phyloP scores from a whole-genome alignment of 225 moss, liverwort and hornwort species.

The Asterella californica region DNA sequence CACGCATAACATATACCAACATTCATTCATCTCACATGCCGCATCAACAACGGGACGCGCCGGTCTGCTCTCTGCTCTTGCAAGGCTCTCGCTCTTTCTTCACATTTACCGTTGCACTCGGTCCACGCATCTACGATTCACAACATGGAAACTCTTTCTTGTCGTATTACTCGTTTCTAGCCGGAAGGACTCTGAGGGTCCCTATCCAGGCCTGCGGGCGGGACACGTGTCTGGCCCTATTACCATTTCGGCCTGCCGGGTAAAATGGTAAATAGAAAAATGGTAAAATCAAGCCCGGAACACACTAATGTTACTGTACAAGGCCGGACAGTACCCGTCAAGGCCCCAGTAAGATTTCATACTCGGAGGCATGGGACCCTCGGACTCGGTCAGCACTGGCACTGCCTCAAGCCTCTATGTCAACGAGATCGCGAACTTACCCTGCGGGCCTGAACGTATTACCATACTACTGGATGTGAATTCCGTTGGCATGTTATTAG shows the following conservation, averaged over 20 bases:
- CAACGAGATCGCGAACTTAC: not conserved
- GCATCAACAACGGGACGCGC: not conserved
- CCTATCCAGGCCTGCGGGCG: not conserved
- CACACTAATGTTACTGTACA: not conserved
- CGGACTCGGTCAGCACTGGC: not conserved
- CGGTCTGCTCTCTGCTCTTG: too few species aligned
- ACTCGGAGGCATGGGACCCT: not conserved
- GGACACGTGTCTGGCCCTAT: not conserved
- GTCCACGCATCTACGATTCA: not conserved
- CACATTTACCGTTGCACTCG: not conserved
- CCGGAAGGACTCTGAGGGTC: not conserved
- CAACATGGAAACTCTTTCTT: not conserved
- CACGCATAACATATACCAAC: not conserved
- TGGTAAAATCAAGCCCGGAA: too few species aligned
- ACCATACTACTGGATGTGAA: not conserved
- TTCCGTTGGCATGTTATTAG: not conserved
- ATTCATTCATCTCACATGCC: slow-evolving; percentile 2
- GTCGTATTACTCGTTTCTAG: not conserved
- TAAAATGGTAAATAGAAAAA: too few species aligned
- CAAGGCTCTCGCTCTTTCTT: not conserved
- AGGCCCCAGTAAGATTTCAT: not conserved
- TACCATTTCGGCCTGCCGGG: not conserved
- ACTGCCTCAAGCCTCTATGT: not conserved
- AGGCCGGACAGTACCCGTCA: not conserved
- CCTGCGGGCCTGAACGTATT: too few species aligned